Evolutionary conservation across 169 alveolate genomes (phyloP).

Genomic region (Eimeria falciformis): DNA sequence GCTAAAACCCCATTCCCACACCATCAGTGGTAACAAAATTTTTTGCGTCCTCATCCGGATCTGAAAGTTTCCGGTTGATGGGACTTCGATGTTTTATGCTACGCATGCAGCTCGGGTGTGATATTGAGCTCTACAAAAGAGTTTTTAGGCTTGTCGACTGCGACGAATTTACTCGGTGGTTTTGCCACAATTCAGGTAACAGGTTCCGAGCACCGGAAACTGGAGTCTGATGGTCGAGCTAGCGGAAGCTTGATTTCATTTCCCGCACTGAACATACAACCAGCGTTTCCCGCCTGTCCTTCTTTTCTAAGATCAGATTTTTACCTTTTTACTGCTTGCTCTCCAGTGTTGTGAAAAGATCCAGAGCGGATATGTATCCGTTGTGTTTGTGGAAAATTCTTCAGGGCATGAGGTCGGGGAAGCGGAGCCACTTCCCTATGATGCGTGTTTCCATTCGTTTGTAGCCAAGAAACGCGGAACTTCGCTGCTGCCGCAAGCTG

Average conservation of each 20-base stretch:
- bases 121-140: conserved; percentile 88
- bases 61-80: not conserved
- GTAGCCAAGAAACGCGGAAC: not conserved
- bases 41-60: not conserved
- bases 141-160: conserved; percentile 89
- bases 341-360: no score
- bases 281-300: not conserved
- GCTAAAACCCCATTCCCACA: not conserved
- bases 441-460: conserved; percentile 25
- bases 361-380: not conserved
- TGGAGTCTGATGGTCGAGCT: no score
- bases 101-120: conserved; percentile 79
- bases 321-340: no score
- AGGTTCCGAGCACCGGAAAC: no score
- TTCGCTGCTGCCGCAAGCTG: not conserved
- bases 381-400: not conserved
- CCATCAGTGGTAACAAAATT: not conserved
- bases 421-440: conserved; percentile 29
- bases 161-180: conserved; percentile 91
- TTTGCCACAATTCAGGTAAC: conserved; percentile 78
- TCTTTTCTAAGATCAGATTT: not conserved
- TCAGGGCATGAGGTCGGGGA: conserved; percentile 58
- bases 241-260: not conserved
- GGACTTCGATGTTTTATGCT: no score
- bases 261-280: not conserved